Percentiles rank a stretch among this genome's conserved stretches.
These are phyloP conservation scores for Backusella parvicylindrica DNA, from an alignment of 192 early-diverging fungal genomes.

Conservation along the genomic window DNA sequence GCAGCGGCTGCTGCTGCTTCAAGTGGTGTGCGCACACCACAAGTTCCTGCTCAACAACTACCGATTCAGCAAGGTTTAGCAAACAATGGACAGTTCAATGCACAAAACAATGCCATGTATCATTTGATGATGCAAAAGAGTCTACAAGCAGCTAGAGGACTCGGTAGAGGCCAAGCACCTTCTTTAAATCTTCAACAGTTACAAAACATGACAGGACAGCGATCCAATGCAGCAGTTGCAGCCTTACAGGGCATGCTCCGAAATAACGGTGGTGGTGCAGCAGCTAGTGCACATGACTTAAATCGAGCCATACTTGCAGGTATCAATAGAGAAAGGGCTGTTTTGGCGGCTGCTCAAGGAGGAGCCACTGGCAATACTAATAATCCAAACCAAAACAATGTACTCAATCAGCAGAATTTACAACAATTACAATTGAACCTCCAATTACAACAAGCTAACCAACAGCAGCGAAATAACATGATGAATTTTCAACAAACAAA, in stretches of 20 bases:
- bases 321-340: background rate
- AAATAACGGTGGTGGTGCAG: background rate
- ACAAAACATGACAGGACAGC: conserved; percentile 6
- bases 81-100: conserved; percentile 16
- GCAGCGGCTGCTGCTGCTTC: background rate
- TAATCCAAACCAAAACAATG: background rate
- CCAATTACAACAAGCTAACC: conserved; percentile 23
- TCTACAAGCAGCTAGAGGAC: conserved; percentile 17
- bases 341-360: background rate
- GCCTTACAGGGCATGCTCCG: background rate
- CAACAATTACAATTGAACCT: conserved; percentile 25
- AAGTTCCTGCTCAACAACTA: conserved; percentile 1
- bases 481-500: conserved; percentile 16
- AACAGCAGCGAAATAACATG: conserved; percentile 10
- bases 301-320: background rate
- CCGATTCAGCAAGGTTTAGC: background rate
- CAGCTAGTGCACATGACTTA: background rate
- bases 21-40: background rate
- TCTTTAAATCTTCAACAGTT: conserved; percentile 25
- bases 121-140: conserved; percentile 23
- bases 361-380: background rate
- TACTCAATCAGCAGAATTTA: conserved; percentile 7
- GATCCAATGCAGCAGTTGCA: conserved; percentile 7
- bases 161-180: conserved; percentile 22
- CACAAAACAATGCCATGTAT: conserved; percentile 18